These are phyloP conservation scores for Protomyces arabidopsidicola DNA, from an alignment of 1,139 yeast species.

Conservation along the genomic window DNA sequence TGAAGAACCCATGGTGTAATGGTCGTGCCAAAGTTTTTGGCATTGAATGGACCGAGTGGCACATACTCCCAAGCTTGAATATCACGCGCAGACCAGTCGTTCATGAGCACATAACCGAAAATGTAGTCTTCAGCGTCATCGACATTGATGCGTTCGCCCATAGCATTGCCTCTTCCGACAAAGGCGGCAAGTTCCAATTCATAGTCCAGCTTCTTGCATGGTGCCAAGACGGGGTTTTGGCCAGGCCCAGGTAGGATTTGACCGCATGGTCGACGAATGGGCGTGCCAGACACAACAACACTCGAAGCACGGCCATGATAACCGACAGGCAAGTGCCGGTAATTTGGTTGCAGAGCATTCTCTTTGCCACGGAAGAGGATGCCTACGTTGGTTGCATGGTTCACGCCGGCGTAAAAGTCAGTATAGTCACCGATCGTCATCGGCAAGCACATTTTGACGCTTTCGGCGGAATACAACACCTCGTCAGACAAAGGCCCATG, in stretches of 20 bases:
- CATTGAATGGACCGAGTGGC: slow-evolving; percentile 37
- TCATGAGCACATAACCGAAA: slow-evolving; percentile 37
- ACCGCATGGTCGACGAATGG: slow-evolving; percentile 36
- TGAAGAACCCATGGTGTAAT: slow-evolving; percentile 37
- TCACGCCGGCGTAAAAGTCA: background rate
- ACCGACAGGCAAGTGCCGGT: slow-evolving; percentile 35
- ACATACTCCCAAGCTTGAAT: slow-evolving; percentile 38
- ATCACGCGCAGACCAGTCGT: slow-evolving; percentile 38
- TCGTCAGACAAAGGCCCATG: background rate
- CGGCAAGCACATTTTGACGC: background rate
- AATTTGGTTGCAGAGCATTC: slow-evolving; percentile 36
- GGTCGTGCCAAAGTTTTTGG: slow-evolving; percentile 37
- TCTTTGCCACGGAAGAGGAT: background rate
- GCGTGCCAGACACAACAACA: slow-evolving; percentile 36
- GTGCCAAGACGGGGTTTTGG: slow-evolving; percentile 31
- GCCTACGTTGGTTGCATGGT: background rate
- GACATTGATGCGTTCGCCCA: slow-evolving; percentile 32
- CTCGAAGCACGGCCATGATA: slow-evolving; percentile 38
- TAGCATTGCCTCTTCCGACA: slow-evolving; percentile 32
- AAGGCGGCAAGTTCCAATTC: slow-evolving; percentile 37
- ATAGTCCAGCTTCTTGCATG: slow-evolving; percentile 34
- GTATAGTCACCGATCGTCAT: background rate
- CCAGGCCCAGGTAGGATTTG: slow-evolving; percentile 31
- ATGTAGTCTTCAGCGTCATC: slow-evolving; percentile 35
- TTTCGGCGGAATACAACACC: background rate